Conservation (phyloP, 257 asterid genomes). For the Anisodus acutangulus region DNA sequence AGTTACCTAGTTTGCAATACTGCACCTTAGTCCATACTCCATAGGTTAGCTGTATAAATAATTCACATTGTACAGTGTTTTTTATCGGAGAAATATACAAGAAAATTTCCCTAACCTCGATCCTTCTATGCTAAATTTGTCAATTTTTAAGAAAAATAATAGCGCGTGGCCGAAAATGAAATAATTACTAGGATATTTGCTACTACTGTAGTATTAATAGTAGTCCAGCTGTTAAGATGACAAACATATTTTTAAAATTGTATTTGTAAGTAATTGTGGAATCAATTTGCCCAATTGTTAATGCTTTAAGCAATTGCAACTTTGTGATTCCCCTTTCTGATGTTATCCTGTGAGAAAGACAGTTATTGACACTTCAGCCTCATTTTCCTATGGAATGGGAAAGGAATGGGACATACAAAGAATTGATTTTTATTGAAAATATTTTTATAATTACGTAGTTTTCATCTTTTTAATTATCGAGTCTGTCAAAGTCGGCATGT, state of each 20-base stretch:
- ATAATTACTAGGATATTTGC: background rate
- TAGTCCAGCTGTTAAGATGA: background rate
- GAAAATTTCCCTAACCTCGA: too few species aligned
- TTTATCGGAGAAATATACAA: too few species aligned
- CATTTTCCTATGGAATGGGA: background rate
- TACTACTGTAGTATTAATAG: background rate
- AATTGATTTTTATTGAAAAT: background rate
- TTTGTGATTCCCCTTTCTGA: background rate
- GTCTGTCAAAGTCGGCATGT: background rate
- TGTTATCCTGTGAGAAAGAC: slow-evolving; percentile 1
- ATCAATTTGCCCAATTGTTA: background rate
- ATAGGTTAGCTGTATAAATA: too few species aligned
- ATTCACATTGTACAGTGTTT: too few species aligned
- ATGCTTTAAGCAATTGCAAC: background rate
- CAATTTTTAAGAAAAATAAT: background rate
- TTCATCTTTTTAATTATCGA: background rate
- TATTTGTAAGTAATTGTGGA: background rate
- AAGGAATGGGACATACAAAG: background rate
- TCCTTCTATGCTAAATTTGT: too few species aligned
- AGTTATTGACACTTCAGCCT: background rate
- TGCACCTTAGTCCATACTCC: too few species aligned
- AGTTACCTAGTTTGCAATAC: too few species aligned
- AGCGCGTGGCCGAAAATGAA: background rate
- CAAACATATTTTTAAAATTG: background rate
- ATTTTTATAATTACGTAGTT: background rate